Conservation (phyloP, 495 filamentous ascomycete species). For the Amphirosellinia nigrospora region DNA sequence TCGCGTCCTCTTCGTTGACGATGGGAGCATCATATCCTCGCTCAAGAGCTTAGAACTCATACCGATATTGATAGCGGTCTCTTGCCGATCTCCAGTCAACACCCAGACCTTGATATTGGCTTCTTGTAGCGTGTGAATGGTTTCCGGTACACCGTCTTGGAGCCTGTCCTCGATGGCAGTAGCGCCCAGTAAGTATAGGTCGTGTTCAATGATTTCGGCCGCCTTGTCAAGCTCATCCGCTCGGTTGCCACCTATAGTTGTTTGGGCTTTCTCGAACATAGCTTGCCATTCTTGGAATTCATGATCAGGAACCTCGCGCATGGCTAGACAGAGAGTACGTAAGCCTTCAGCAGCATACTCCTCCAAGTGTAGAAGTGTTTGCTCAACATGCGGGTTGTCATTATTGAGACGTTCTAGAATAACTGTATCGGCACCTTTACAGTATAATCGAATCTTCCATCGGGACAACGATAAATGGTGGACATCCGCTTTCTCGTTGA, state of each 20-base stretch:
- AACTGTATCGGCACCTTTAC: constrained; percentile 97
- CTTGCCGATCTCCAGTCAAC: constrained; percentile 95
- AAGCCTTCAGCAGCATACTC: constrained; percentile 98
- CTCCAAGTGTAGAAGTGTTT: constrained; percentile 89
- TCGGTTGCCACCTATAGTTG: constrained; percentile 90
- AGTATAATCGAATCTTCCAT: constrained; percentile 91
- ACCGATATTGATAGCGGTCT: constrained; percentile 99
- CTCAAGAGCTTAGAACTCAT: constrained; percentile 99
- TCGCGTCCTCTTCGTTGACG: constrained; percentile 84
- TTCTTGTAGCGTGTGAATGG: constrained; percentile 95
- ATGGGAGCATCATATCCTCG: constrained; percentile 97
- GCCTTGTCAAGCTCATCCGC: constrained; percentile 97
- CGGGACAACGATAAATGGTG: constrained; percentile 92
- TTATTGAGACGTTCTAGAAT: constrained; percentile 84
- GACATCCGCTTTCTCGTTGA: constrained; percentile 98
- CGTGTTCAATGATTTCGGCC: constrained; percentile 90
- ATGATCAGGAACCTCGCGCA: constrained; percentile 90
- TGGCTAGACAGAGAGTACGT: constrained; percentile 91
- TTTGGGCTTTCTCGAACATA: constrained; percentile 87
- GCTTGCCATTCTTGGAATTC: constrained; percentile 89
- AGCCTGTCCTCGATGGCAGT: constrained; percentile 97
- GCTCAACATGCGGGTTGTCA: constrained; percentile 81
- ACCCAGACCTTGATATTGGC: constrained; percentile 99
- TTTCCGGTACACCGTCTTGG: constrained; percentile 98
- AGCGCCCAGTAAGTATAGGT: constrained; percentile 89